Evolutionary conservation across 805 yeast genomes (phyloP), one percentile per base, ranked within the genome.

Genomic region (Cyberlindnera meyerae): DNA sequence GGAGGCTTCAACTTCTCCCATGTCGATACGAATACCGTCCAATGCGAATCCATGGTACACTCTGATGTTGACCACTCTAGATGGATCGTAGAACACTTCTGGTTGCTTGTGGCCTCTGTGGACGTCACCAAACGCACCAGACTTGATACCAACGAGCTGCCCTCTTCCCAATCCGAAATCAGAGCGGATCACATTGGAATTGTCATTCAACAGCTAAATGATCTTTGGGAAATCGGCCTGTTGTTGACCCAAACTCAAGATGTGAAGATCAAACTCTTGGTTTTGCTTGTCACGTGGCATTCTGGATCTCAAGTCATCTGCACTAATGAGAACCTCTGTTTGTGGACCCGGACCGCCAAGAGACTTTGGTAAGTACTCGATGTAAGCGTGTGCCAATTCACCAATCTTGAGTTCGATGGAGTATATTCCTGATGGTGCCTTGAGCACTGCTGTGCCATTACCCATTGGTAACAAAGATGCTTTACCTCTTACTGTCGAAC

Each of bases 21-120:
- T 26, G 22, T 46, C 49, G 16, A 88, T 69, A 39, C 77, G 75
- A 12, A 90, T 49, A 5, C 97, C 97, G 60, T 89, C 96, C 15
- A 93, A 59, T 0, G 95, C 94, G 16, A 62, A 56, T 2, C 96
- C 96, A 47, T 79, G 76, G 45, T 75, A 81, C 0, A 88, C 71
- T 39, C 86, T 69, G 1, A 88, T 71, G 33, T 66, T 67, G n/a
- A 54, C 57, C 3, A 83, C 63, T 7, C 52, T 49, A 11, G 45
- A 44, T 12, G 70, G 57, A 46, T 67, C 63, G 41, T 68, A 62
- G 5, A 63, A 60, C 6, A 56, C 53, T 6, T 57, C 31, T 11
- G 49, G 50, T 16, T 58, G 57, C 4, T 51, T 42, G 12, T 55
- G 52, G 2, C 46, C 48, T 24, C 58, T 42, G 11, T 49, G 41